Evolutionary conservation across 2,329 filamentous ascomycete genomes (phyloP), one percentile per base, ranked within the genome.

Genomic region (Aspergillus neotritici): DNA sequence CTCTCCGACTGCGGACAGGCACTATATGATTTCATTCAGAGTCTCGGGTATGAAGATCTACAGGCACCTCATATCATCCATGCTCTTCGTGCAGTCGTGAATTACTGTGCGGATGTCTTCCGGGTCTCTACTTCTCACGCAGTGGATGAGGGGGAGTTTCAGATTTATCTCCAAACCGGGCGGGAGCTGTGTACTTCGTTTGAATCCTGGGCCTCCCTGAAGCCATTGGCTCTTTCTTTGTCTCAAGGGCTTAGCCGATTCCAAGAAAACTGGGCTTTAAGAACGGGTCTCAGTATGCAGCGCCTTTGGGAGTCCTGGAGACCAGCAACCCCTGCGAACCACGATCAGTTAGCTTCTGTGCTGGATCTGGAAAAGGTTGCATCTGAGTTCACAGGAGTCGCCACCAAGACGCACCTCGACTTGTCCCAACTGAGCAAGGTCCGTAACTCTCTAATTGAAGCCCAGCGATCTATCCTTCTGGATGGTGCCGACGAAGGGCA

Each of bases 241-340:
- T 68, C 50, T 35, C 53, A 46, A 38, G 52, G 55, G 35, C 65
- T 76, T 34, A 68, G 68, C 31, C 74, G 75, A 38, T 91, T 94
- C 57, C 75, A 78, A 16, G 75, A 79, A 12, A 82, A 80, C 2
- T 90, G 89, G 68, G 80, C 81, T 43, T 69, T 94, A 11, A 81
- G 74, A 0, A 89, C 84, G 2, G 89, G 88, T 0, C 70, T 89
- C 10, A 83, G 80, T 52, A 93, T 94, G 86, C 86, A 93, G 58
- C 63, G 70, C 7, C 73, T 94, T 4, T 94, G 90, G 91, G 77
- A 79, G 33, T 58, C 72, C 1, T 78, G 94, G 57, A 79, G 85
- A 41, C 87, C 89, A 28, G 58, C 57, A 9, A 77, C 75, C 3
- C 69, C 77, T 34, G 53, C 57, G 12, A 62, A 60, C 17, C 52